Percentiles rank a stretch among this genome's conserved stretches.
These are phyloP conservation scores for Rhododendron kiyosumense DNA, from an alignment of 148 eudicot genomes.

Conservation along the genomic window DNA sequence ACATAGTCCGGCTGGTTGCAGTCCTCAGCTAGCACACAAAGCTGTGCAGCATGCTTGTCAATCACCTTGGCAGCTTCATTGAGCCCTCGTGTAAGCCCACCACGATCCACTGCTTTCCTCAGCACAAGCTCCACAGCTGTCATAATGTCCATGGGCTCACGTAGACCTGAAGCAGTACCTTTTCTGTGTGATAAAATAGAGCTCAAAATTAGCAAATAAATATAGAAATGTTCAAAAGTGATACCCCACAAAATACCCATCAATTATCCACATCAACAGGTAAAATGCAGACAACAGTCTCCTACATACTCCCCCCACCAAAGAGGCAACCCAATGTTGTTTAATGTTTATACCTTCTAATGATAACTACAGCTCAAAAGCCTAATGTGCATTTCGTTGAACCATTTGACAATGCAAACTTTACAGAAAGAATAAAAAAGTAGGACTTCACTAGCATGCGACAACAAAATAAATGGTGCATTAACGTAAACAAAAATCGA, in stretches of 20 bases:
- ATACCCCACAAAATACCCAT: not conserved
- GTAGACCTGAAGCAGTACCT: conserved; percentile 27
- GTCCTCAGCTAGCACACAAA: conserved; percentile 43
- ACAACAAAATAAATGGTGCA: not conserved
- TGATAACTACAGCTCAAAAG: not conserved
- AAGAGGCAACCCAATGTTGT: not conserved
- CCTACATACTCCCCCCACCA: not conserved
- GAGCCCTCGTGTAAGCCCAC: conserved; percentile 37
- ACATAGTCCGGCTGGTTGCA: conserved; percentile 41
- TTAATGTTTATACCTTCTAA: not conserved
- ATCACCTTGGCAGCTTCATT: conserved; percentile 44
- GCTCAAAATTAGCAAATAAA: not conserved
- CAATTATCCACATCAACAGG: not conserved
- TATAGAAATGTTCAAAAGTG: not conserved
- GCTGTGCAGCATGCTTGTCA: conserved; percentile 42
- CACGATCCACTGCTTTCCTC: conserved; percentile 31
- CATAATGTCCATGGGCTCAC: conserved; percentile 38
- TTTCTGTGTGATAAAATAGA: not conserved
- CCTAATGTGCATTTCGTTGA: not conserved
- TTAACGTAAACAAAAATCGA: not conserved
- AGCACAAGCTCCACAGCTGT: conserved; percentile 38
- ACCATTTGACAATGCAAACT: not conserved
- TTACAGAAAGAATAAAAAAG: not conserved
- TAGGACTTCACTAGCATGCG: not conserved
- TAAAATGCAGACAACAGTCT: not conserved